Evolutionary conservation across 2,329 filamentous ascomycete genomes (phyloP), one percentile per base, ranked within the genome.

Genomic region (Lithohypha guttulata): DNA sequence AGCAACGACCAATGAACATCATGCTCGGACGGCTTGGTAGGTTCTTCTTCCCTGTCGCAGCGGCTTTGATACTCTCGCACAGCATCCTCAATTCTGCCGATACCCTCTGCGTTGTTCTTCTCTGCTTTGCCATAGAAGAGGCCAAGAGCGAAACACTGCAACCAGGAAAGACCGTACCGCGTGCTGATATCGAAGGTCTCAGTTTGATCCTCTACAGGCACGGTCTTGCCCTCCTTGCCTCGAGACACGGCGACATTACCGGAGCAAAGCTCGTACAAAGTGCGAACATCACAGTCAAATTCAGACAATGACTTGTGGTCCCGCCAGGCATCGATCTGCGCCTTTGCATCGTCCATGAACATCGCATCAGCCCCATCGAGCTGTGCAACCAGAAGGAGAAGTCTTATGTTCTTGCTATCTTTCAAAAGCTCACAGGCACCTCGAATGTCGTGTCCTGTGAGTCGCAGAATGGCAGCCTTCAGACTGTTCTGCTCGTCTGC

Each of bases 131-230:
- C 79, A 58, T 94, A 98, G 83, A 86, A 96, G 2, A 98, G 68
- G 29, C 87, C 78, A 34, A 98, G 70, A 8, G 84, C 89, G 59
- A 98, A 94, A 1, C 87, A 80, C 55, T 93, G 87, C 58, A 84
- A 79, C 91, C 91, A 98, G 57, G 93, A 83, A 23, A 98, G 69
- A 3, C 77, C 77, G 56, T 95, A 98, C 32, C 79, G 79, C 52
- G 82, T 73, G 1, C 85, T 83, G 48, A 98, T 83, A 39, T 78
- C 71, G 55, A 98, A 94, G 0, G 80, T 80, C 10, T 79, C 73
- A 26, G 81, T 73, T 30, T 82, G 79, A 60, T 96, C 84, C 59
- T 96, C 91, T 6, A 80, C 64, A 1, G 83, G 75, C 2, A 28
- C 22, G 15, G 14, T 26, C 5, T 74, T 78, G 48, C 77, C 80